Evolutionary conservation across 2,329 filamentous ascomycete species (phyloP), one percentile per base, ranked within the genome.

Genomic region (Alternaria brassicae): DNA sequence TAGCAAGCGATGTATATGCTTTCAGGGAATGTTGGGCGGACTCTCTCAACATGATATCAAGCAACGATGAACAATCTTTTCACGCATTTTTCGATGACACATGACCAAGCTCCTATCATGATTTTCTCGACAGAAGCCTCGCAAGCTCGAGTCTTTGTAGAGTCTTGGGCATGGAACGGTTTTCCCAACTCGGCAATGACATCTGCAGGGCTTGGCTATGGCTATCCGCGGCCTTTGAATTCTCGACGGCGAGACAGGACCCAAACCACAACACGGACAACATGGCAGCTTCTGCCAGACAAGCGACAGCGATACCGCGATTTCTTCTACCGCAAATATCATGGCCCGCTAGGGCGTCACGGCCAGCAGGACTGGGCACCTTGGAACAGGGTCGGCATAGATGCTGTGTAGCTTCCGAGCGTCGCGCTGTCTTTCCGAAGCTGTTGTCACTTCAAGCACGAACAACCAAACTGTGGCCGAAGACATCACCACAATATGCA

Each of bases 291-390:
- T 47, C 63, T 39, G 56, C 63, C 28, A 61, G 66, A 32, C 69
- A 68, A 54, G 65, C 68, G 47, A 68, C 69, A 23, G 68, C 69
- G 39, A 71, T 79, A 53, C 74, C 78, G 53, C 78, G 78, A 45
- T 75, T 79, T 36, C 65, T 80, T n/a, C 53, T 79, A 2, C 78
- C 78, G 6, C 74, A 69, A 42, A 66, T 76, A 23, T 75, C 77
- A 36, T 78, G 76, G 75, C 70, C 72, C 17, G 50, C 69, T 10
- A 72, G 69, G 51, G 61, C 66, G 15, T 54, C 73, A 13, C 66
- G 68, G 21, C 73, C 72, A 12, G 47, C 58, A 41, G 53, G 54
- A 23, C 58, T 65, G 37, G 53, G 60, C 19, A 41, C 58, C 48
- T 34, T 64, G 6, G 63, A 67, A 48, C 58, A 65, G 37, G 58